These are phyloP conservation scores for Leucogyrophana mollusca DNA, from an alignment of 768 basidiomycete genomes.

Conservation along the genomic window DNA sequence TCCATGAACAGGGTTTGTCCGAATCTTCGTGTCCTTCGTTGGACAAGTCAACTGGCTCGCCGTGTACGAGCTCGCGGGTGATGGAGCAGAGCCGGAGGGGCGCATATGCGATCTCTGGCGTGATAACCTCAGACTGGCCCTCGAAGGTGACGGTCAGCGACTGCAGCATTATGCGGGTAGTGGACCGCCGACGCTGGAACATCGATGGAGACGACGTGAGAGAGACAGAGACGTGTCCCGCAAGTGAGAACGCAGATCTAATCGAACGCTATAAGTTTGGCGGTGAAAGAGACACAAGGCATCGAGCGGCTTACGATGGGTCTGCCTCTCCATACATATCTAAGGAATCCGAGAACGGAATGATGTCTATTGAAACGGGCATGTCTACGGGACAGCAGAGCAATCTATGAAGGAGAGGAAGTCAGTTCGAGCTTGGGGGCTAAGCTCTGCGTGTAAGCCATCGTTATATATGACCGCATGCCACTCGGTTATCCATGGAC, in stretches of 20 bases:
- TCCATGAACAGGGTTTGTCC: conserved; percentile 60
- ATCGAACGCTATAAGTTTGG: conserved; percentile 7
- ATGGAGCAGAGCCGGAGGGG: conserved; percentile 66
- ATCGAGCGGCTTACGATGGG: conserved; percentile 46
- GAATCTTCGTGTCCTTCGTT: conserved; percentile 64
- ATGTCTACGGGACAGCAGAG: conserved; percentile 37
- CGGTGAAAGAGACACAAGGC: conserved; percentile 4
- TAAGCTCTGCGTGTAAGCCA: neutral
- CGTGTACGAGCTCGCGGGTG: conserved; percentile 53
- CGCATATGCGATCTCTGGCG: conserved; percentile 63
- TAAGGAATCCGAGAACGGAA: conserved; percentile 54
- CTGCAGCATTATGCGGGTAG: conserved; percentile 55
- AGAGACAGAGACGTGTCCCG: conserved; percentile 73
- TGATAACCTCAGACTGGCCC: conserved; percentile 77
- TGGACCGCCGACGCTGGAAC: conserved; percentile 48
- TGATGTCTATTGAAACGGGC: conserved; percentile 65
- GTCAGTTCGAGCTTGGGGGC: conserved; percentile 13
- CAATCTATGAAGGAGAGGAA: conserved; percentile 8
- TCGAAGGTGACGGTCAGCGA: conserved; percentile 80
- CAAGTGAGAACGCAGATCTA: conserved; percentile 86
- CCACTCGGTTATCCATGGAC: conserved; percentile 24
- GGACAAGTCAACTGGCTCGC: conserved; percentile 55
- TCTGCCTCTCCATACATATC: conserved; percentile 74
- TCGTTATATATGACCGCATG: conserved; percentile 25
- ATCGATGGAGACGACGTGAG: conserved; percentile 56